A percentile compares a stretch with the other conserved stretches of the same genome.
Evolutionary conservation across 768 basidiomycete genomes (phyloP).

Genomic region (Chalciporus sphaerocephalus): DNA sequence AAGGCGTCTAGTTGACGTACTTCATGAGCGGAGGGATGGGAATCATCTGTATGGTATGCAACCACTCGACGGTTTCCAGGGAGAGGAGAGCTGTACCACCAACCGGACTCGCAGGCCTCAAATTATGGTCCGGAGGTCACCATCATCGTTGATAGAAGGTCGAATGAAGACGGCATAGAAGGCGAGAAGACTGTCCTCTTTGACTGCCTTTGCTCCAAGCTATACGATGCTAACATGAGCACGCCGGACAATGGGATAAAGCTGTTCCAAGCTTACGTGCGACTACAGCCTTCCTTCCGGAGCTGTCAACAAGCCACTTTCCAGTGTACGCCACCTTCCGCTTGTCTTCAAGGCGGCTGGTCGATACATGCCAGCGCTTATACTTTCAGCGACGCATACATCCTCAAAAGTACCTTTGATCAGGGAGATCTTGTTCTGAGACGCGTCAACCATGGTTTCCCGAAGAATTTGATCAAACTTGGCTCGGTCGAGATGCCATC

Average conservation of each 20-base stretch:
- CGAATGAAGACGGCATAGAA: not conserved
- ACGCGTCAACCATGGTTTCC: conserved; percentile 8
- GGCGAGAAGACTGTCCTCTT: not conserved
- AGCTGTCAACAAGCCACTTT: too few relatives aligned
- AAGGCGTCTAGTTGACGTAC: conserved; percentile 29
- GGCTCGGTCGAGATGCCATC: conserved; percentile 25
- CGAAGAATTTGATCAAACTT: conserved; percentile 32
- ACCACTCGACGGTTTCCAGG: conserved; percentile 28
- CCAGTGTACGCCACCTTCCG: not conserved
- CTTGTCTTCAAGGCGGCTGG: too few relatives aligned
- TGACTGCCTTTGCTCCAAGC: not conserved
- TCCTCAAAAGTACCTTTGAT: conserved; percentile 1
- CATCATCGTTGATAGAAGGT: not conserved
- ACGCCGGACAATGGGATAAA: not conserved
- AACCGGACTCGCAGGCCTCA: conserved; percentile 32
- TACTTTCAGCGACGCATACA: too few relatives aligned
- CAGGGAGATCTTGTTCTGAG: conserved; percentile 2
- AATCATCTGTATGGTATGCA: conserved; percentile 32
- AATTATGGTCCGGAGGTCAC: conserved; percentile 22
- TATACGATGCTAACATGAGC: not conserved
- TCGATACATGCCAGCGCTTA: too few relatives aligned
- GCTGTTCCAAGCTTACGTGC: not conserved
- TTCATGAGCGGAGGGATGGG: conserved; percentile 19
- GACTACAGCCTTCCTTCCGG: too few relatives aligned
- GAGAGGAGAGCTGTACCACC: conserved; percentile 35